Evolutionary conservation across 176 grass and related monocot genomes (phyloP).

Genomic region (Cenchrus fungigraminus): DNA sequence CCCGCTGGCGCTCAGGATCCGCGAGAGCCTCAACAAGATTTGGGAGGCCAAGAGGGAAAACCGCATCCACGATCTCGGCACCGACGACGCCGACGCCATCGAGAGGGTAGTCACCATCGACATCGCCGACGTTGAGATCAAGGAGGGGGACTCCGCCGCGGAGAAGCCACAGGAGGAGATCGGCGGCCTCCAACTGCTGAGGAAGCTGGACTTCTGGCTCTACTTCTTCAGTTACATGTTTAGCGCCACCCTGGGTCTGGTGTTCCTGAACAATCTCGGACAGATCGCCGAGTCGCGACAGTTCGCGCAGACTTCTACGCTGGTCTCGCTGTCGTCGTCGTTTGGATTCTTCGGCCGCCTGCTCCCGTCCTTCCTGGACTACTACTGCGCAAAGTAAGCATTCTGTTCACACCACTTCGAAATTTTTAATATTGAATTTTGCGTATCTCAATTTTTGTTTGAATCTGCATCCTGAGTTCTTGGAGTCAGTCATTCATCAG

Average conservation of each 20-base stretch:
- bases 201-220: slow-evolving; percentile 83
- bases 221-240: slow-evolving; percentile 99
- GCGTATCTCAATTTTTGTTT: neutral
- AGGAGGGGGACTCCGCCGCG: slow-evolving; percentile 17
- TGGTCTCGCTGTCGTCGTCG: slow-evolving; percentile 93
- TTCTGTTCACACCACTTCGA: slow-evolving; percentile 47
- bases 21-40: slow-evolving; percentile 56
- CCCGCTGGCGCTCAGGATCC: slow-evolving; percentile 65
- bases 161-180: slow-evolving; percentile 57
- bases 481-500: neutral
- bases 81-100: slow-evolving; percentile 47
- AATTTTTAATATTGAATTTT: slow-evolving; percentile 9
- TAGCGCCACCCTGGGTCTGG: slow-evolving; percentile 87
- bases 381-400: slow-evolving; percentile 85
- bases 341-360: slow-evolving; percentile 99
- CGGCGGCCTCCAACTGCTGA: slow-evolving; percentile 69
- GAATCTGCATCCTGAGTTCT: slow-evolving; percentile 22
- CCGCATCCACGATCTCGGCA: slow-evolving; percentile 61
- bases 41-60: slow-evolving; percentile 70
- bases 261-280: slow-evolving; percentile 94
- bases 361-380: slow-evolving; percentile 84
- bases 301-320: slow-evolving; percentile 58
- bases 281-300: slow-evolving; percentile 93
- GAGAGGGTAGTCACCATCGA: slow-evolving; percentile 20
- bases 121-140: neutral